phyloP scores from a whole-genome alignment of 352 stramenopile species.

The Phytophthora hibernalis region DNA sequence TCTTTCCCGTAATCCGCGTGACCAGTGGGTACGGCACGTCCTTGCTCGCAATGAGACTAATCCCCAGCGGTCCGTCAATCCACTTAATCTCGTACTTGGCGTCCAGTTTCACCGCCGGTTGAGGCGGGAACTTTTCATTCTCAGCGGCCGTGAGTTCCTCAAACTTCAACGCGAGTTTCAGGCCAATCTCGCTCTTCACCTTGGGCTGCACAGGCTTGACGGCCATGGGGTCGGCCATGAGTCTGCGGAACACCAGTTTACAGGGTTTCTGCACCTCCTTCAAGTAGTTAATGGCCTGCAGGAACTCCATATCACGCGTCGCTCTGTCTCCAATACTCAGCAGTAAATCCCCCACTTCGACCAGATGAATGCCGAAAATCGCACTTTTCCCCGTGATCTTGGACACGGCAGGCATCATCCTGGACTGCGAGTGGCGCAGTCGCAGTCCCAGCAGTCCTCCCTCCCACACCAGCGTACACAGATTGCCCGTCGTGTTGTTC shows the following conservation, averaged over 20 bases:
- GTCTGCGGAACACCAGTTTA: constrained; percentile 75
- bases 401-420: constrained; percentile 81
- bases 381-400: constrained; percentile 88
- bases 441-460: constrained; percentile 77
- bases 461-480: constrained; percentile 88
- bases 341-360: constrained; percentile 85
- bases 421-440: constrained; percentile 82
- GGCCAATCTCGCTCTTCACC: constrained; percentile 71
- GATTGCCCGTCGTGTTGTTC: constrained; percentile 59
- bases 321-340: constrained; percentile 72
- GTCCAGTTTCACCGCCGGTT: constrained; percentile 78
- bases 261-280: constrained; percentile 84
- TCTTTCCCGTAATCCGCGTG: constrained; percentile 89
- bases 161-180: constrained; percentile 81
- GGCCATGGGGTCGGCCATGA: constrained; percentile 77
- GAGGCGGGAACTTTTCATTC: constrained; percentile 71
- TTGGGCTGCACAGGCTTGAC: constrained; percentile 80
- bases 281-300: constrained; percentile 83
- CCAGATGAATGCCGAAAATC: constrained; percentile 86
- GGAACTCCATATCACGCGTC: constrained; percentile 86
- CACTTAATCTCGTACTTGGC: constrained; percentile 90
- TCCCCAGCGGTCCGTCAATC: constrained; percentile 84
- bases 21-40: constrained; percentile 88
- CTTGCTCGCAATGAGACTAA: constrained; percentile 90
- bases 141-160: constrained; percentile 75